These are phyloP conservation scores for Parachaetomium inaequale DNA, from an alignment of 495 filamentous ascomycete genomes.

Conservation along the genomic window DNA sequence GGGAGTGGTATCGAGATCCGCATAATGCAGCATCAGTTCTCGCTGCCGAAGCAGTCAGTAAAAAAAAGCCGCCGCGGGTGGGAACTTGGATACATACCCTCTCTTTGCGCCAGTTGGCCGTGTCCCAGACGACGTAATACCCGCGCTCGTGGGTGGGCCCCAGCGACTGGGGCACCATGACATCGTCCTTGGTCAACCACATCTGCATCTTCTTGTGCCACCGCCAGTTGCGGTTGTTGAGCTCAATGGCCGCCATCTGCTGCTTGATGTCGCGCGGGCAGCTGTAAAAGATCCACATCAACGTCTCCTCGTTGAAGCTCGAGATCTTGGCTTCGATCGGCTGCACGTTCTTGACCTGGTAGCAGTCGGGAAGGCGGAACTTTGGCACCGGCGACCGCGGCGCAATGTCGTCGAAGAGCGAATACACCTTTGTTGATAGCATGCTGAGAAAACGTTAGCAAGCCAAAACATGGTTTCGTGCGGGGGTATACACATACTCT, in stretches of 20 bases:
- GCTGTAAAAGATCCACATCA: slow-evolving; percentile 95
- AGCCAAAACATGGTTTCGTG: neutral
- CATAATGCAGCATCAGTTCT: slow-evolving; percentile 75
- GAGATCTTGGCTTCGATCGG: slow-evolving; percentile 71
- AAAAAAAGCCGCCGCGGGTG: neutral
- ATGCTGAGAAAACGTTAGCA: slow-evolving; percentile 22
- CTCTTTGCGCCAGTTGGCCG: slow-evolving; percentile 76
- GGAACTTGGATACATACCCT: slow-evolving; percentile 56
- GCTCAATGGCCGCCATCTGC: slow-evolving; percentile 75
- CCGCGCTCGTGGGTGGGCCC: slow-evolving; percentile 72
- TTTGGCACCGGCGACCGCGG: slow-evolving; percentile 72
- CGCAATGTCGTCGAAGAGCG: slow-evolving; percentile 66
- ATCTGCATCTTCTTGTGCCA: slow-evolving; percentile 86
- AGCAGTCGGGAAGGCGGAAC: slow-evolving; percentile 75
- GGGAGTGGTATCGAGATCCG: slow-evolving; percentile 54
- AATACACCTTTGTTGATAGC: slow-evolving; percentile 51
- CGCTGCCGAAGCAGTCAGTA: slow-evolving; percentile 47
- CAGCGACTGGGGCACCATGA: slow-evolving; percentile 63
- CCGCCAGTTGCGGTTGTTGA: slow-evolving; percentile 79
- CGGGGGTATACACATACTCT: slow-evolving; percentile 56
- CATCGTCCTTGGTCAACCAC: slow-evolving; percentile 87
- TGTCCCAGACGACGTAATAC: slow-evolving; percentile 86
- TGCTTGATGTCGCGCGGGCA: slow-evolving; percentile 80
- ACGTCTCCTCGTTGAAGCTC: slow-evolving; percentile 83
- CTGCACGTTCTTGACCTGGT: slow-evolving; percentile 82